Conservation (phyloP, 345 rosid genomes). For the Dipteronia dyeriana region DNA sequence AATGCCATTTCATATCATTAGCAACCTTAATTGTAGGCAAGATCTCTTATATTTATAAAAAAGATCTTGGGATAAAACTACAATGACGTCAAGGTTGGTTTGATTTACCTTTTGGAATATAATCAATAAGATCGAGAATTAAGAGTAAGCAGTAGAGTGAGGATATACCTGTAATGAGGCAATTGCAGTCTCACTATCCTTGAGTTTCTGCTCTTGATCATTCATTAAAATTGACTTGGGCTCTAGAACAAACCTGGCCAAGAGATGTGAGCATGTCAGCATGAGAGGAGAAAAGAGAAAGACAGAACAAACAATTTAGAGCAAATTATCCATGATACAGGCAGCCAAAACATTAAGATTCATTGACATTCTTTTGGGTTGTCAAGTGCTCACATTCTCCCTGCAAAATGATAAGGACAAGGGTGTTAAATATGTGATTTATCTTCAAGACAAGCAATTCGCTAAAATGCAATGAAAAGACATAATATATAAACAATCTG, state of each 20-base stretch:
- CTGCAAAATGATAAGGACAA: conserved; percentile 53
- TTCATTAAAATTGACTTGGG: conserved; percentile 58
- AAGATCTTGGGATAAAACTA: too few relatives aligned
- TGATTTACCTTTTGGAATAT: background rate
- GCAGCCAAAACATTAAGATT: conserved; percentile 9
- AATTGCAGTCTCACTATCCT: conserved; percentile 83
- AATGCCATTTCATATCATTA: too few relatives aligned
- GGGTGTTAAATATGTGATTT: background rate
- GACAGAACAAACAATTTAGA: conserved; percentile 26
- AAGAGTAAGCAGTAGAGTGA: background rate
- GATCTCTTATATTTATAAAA: too few relatives aligned
- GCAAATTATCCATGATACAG: conserved; percentile 12
- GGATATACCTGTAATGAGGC: conserved; percentile 64
- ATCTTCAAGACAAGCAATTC: background rate
- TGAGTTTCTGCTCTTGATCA: conserved; percentile 86
- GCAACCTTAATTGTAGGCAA: too few relatives aligned
- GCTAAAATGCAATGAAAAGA: conserved; percentile 11
- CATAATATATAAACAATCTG: background rate
- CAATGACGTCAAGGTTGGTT: too few relatives aligned
- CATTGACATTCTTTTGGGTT: conserved; percentile 11
- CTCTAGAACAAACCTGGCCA: conserved; percentile 83
- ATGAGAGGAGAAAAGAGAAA: conserved; percentile 20
- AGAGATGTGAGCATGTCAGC: conserved; percentile 27
- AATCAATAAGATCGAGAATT: background rate
- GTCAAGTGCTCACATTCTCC: conserved; percentile 82